Evolutionary conservation across 2,329 filamentous ascomycete species (phyloP).

Genomic region (Hirsutella minnesotensis): DNA sequence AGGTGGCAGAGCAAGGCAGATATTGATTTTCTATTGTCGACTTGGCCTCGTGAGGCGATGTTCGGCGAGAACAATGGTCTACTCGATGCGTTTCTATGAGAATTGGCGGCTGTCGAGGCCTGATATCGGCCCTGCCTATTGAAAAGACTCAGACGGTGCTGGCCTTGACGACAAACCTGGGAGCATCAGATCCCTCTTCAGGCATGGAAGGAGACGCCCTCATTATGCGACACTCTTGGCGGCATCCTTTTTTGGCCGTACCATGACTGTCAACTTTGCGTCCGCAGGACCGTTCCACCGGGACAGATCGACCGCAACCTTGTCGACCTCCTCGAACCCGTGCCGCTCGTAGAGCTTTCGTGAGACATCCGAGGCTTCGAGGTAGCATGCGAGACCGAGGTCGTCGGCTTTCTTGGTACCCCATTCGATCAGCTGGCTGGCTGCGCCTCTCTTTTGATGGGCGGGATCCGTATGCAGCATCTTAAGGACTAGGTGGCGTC

Average conservation of each 20-base stretch:
- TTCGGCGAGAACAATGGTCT: too few relatives aligned
- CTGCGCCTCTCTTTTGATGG: conserved; percentile 24
- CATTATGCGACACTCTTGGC: too few relatives aligned
- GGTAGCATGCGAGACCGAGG: conserved; percentile 21
- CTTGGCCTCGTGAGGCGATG: too few relatives aligned
- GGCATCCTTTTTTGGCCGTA: conserved; percentile 7
- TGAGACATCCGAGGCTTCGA: conserved; percentile 23
- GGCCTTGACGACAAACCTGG: too few relatives aligned
- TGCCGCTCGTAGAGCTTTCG: conserved; percentile 21
- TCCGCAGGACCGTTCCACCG: conserved; percentile 15
- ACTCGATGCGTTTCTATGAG: too few relatives aligned
- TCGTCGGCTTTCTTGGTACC: conserved; percentile 22
- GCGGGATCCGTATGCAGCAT: conserved; percentile 24
- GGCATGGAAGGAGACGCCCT: too few relatives aligned
- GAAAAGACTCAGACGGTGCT: too few relatives aligned
- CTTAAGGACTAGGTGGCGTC: conserved; percentile 18
- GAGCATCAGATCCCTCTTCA: too few relatives aligned
- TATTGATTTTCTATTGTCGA: too few relatives aligned
- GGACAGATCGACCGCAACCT: conserved; percentile 13
- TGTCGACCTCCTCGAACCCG: conserved; percentile 21
- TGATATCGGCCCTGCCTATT: too few relatives aligned
- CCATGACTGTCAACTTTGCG: conserved; percentile 11
- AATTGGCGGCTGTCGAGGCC: too few relatives aligned
- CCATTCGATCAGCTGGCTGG: conserved; percentile 20
- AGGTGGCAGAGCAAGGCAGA: not conserved